Percentiles rank a stretch among this genome's conserved stretches.
phyloP scores from a whole-genome alignment of 192 early-diverging fungal genomes.

The Geranomyces variabilis region DNA sequence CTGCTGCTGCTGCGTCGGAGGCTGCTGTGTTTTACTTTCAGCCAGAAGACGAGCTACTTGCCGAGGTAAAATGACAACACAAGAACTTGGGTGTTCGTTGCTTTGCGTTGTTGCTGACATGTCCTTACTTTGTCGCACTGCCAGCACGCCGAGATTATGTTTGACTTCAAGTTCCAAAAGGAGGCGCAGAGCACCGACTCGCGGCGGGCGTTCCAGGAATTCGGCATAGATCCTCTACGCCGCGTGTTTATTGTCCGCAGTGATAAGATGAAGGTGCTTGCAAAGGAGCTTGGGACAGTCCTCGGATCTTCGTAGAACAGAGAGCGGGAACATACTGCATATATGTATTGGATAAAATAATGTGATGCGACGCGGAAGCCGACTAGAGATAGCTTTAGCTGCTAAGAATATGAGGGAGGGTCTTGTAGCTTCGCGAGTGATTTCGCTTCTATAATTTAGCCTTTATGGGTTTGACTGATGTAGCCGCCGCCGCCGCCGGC shows the following conservation, averaged over 20 bases:
- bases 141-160: conserved; percentile 68
- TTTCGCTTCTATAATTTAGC: conserved; percentile 7
- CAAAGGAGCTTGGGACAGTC: conserved; percentile 46
- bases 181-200: conserved; percentile 71
- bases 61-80: conserved; percentile 42
- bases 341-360: no score
- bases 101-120: no score
- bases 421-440: no score
- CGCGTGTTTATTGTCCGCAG: conserved; percentile 67
- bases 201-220: conserved; percentile 79
- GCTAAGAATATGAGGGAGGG: no score
- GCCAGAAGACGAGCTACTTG: conserved; percentile 90
- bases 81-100: no score
- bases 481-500: neutral
- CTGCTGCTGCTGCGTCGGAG: conserved; percentile 5
- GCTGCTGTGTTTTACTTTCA: conserved; percentile 75
- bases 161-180: conserved; percentile 83
- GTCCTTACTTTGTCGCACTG: no score
- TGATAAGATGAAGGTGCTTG: conserved; percentile 56
- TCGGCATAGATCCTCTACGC: conserved; percentile 75
- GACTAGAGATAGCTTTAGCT: no score
- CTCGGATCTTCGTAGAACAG: neutral
- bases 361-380: no score
- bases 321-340: no score
- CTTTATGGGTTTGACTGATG: neutral